Evolutionary conservation across 306 rosid genomes (phyloP).

Genomic region (Prunus dulcis): DNA sequence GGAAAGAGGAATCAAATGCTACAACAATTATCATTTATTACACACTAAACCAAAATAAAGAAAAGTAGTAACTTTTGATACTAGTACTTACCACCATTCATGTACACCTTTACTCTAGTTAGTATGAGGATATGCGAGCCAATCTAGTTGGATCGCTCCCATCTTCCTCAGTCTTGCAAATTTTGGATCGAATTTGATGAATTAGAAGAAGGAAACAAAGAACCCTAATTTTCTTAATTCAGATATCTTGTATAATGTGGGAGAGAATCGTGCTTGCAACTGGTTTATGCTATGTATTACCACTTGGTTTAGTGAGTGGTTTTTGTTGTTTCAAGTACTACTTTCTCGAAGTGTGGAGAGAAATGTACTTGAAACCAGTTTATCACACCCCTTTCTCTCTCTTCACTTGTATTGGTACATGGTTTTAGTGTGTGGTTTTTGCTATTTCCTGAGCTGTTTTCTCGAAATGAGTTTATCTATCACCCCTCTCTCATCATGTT

Average conservation of each 20-base stretch:
- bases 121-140: neutral
- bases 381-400: neutral
- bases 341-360: neutral
- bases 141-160: neutral
- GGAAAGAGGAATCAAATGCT: neutral
- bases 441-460: neutral
- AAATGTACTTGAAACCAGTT: neutral
- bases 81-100: neutral
- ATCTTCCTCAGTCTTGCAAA: neutral
- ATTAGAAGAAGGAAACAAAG: neutral
- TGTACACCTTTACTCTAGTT: neutral
- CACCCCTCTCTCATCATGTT: neutral
- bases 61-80: neutral
- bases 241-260: neutral
- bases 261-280: neutral
- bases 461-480: neutral
- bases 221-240: neutral
- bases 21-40: neutral
- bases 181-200: neutral
- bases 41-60: neutral
- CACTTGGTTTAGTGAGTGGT: neutral
- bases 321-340: neutral
- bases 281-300: neutral
- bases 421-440: neutral
- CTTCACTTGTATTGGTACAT: neutral